Percentiles rank a stretch among this genome's conserved stretches.
Evolutionary conservation across 164 flowering plant species (phyloP).

Genomic region (Berberis vulgaris): DNA sequence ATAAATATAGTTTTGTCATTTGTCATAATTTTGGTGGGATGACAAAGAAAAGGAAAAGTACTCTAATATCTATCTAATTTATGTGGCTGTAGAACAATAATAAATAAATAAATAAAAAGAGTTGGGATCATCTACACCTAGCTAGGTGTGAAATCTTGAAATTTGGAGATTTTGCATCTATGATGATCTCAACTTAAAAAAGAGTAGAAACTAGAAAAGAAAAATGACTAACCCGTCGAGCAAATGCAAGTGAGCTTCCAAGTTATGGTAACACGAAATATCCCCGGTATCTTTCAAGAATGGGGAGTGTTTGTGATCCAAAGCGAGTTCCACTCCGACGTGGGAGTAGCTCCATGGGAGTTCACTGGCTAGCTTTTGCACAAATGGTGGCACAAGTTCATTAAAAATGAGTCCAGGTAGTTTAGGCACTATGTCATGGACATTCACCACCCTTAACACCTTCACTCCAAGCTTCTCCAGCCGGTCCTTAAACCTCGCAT

Average conservation of each 20-base stretch:
- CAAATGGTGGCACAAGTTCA: conserved; percentile 26
- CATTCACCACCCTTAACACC: conserved; percentile 69
- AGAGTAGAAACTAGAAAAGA: not conserved
- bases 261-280: conserved; percentile 39
- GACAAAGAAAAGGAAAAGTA: too few species aligned
- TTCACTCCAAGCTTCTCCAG: conserved; percentile 50
- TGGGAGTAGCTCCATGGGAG: conserved; percentile 72
- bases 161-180: too few species aligned
- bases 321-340: conserved; percentile 57
- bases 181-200: not conserved
- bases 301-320: conserved; percentile 62
- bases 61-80: too few species aligned
- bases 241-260: conserved; percentile 70
- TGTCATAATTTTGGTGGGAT: too few species aligned
- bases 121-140: not conserved
- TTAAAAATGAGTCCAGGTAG: conserved; percentile 58
- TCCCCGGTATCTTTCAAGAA: conserved; percentile 40
- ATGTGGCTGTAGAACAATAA: too few species aligned
- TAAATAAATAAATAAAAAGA: too few species aligned
- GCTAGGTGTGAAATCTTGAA: not conserved
- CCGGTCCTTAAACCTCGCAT: conserved; percentile 49
- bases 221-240: conserved; percentile 53
- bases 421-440: conserved; percentile 63
- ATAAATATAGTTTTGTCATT: too few species aligned
- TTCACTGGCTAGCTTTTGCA: conserved; percentile 27